Conservation (phyloP, 129 eudicot genomes). For the Helichrysum umbraculigerum region DNA sequence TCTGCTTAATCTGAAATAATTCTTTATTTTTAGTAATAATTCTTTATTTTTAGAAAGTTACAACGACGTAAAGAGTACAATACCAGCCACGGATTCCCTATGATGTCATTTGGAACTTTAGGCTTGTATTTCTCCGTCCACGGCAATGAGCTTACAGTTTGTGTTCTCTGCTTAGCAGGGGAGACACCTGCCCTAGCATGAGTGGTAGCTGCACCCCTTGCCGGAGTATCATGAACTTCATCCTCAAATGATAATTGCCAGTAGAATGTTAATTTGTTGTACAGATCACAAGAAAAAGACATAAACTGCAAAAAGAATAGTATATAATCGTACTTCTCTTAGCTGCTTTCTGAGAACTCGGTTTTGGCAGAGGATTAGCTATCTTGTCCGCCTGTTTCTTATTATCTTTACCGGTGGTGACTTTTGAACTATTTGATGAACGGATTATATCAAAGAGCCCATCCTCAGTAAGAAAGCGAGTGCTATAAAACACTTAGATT, state of each 20-base stretch:
- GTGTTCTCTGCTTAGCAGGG: conserved; percentile 43
- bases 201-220: conserved; percentile 39
- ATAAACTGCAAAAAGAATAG: not conserved
- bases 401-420: conserved; percentile 32
- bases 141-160: conserved; percentile 43
- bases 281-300: conserved; percentile 3
- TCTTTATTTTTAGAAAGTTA: not conserved
- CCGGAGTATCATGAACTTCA: conserved; percentile 38
- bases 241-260: conserved; percentile 37
- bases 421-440: conserved; percentile 62
- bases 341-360: conserved; percentile 47
- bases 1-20: conserved; percentile 76
- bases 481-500: conserved; percentile 40
- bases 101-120: conserved; percentile 64
- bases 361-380: conserved; percentile 48
- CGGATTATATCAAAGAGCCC: conserved; percentile 87
- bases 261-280: not conserved
- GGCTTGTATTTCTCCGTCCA: conserved; percentile 97
- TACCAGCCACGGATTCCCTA: conserved; percentile 88
- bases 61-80: conserved; percentile 15
- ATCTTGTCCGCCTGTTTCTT: conserved; percentile 51
- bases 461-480: conserved; percentile 84
- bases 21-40: conserved; percentile 4
- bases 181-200: conserved; percentile 37
- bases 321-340: conserved; percentile 52